phyloP scores from a whole-genome alignment of 208 protist species.

The Crithidia mellificae region DNA sequence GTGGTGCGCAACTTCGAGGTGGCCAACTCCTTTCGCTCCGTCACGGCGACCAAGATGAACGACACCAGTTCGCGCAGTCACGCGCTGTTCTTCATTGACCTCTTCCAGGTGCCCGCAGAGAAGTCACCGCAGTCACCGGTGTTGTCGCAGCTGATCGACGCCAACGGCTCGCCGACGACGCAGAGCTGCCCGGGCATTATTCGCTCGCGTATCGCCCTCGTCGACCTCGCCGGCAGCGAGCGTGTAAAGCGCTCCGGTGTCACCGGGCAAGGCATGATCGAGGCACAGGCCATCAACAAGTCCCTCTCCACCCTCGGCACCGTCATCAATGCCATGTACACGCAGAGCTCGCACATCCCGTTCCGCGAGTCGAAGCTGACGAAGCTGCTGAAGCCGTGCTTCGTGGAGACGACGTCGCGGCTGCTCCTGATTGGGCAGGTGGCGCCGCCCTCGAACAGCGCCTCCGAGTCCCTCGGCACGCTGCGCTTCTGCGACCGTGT shows the following conservation, averaged over 20 bases:
- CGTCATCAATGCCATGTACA: constrained; percentile 88
- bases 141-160: constrained; percentile 58
- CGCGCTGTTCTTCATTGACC: constrained; percentile 90
- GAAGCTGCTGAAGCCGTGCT: constrained; percentile 83
- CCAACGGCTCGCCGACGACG: constrained; percentile 35
- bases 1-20: constrained; percentile 73
- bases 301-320: constrained; percentile 84
- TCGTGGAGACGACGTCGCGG: constrained; percentile 60
- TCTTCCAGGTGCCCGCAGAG: constrained; percentile 58
- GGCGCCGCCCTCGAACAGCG: constrained; percentile 58
- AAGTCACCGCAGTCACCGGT: constrained; percentile 33
- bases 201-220: constrained; percentile 92
- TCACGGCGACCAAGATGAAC: constrained; percentile 90
- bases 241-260: constrained; percentile 89
- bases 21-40: constrained; percentile 77
- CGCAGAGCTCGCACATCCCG: constrained; percentile 72
- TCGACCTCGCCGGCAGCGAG: constrained; percentile 96
- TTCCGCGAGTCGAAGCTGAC: constrained; percentile 94
- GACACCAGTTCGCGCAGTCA: constrained; percentile 89
- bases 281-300: constrained; percentile 93
- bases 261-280: constrained; percentile 79
- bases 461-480: constrained; percentile 75
- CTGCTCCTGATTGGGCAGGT: constrained; percentile 89
- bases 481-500: constrained; percentile 90
- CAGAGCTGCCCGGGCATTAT: constrained; percentile 73